Evolutionary conservation across 2,329 filamentous ascomycete species (phyloP), one percentile per base, ranked within the genome.

Genomic region (Cladophialophora chaetospira): DNA sequence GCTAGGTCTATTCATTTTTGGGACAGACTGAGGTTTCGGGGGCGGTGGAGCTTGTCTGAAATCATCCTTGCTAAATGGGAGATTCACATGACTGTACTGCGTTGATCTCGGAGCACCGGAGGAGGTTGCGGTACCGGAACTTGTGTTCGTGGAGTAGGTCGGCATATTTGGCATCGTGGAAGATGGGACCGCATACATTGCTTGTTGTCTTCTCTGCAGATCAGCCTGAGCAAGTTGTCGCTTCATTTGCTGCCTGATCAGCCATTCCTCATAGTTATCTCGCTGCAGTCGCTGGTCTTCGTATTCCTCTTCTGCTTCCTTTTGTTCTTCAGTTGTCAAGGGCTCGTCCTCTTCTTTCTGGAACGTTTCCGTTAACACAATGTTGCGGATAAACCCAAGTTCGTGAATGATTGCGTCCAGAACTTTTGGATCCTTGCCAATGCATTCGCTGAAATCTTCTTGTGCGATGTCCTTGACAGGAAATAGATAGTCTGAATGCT

Each of bases 351-450:
- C 86, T 61, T 91, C 86, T 62, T 83, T 79, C 62, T 88, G 85
- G 63, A 91, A 90, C 0, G 86, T 87, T 63, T 93, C 87, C 0
- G 86, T 88, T 35, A 86, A 80, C 2, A 82, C 78, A 54, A 93
- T 85, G 1, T 70, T 53, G 65, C 69, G 46, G 45, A 77, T 71
- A 47, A 65, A 63, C 5, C 62, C 56, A 33, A 64, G 58, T n/a
- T 64, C 55, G 8, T 59, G 49, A 38, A 74, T 63, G n/a, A 75
- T 72, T 44, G 73, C 72, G 66, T 95, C 91, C 38, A 88, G 70
- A 2, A 87, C 82, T 2, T 72, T 60, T 4, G 74, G 72, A 65
- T 88, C 84, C 63, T 85, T 86, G 4, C 86, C 86, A 1, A 74
- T 59, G 57, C 82, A 83, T 8, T 75, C 71, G 0, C 70, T 67